These are phyloP conservation scores for Cercospora janseana DNA, from an alignment of 2,329 filamentous ascomycete genomes.

Conservation along the genomic window DNA sequence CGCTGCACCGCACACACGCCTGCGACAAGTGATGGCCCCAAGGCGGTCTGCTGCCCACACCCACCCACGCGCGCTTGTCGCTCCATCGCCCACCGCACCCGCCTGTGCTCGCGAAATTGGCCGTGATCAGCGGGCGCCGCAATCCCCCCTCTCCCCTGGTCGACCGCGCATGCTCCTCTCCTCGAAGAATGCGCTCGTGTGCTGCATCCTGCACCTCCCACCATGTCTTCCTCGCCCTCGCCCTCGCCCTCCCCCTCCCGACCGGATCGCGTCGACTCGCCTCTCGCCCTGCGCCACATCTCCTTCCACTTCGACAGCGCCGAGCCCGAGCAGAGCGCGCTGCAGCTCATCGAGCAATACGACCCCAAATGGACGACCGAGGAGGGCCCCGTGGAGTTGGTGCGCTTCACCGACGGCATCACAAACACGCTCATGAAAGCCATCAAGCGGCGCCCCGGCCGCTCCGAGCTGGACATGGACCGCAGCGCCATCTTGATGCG, in stretches of 20 bases:
- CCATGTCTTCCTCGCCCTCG: constrained; percentile 25
- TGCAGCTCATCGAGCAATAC: constrained; percentile 73
- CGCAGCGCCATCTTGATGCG: constrained; percentile 82
- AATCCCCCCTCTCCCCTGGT: constrained; percentile 6
- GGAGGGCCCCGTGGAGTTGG: constrained; percentile 74
- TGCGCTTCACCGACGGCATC: constrained; percentile 95
- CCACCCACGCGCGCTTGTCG: not conserved
- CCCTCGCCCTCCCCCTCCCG: constrained; percentile 28
- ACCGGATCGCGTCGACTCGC: constrained; percentile 34
- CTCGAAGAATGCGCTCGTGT: constrained; percentile 21
- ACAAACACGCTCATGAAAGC: constrained; percentile 89
- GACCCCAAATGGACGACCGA: constrained; percentile 77
- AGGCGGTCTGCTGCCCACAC: too few species aligned
- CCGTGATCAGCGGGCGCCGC: constrained; percentile 6
- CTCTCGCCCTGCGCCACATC: constrained; percentile 53
- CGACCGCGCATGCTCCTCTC: constrained; percentile 14
- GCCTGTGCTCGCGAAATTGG: not conserved
- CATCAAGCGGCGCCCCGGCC: constrained; percentile 66
- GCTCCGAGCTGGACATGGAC: constrained; percentile 75
- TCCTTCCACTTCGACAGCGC: constrained; percentile 74
- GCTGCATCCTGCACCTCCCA: constrained; percentile 18
- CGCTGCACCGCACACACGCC: too few species aligned
- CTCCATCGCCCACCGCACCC: not conserved
- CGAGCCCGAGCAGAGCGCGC: constrained; percentile 75
- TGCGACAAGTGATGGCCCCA: constrained; percentile 4